Evolutionary conservation across 257 asterid genomes (phyloP).

Genomic region (Solanum virginianum): DNA sequence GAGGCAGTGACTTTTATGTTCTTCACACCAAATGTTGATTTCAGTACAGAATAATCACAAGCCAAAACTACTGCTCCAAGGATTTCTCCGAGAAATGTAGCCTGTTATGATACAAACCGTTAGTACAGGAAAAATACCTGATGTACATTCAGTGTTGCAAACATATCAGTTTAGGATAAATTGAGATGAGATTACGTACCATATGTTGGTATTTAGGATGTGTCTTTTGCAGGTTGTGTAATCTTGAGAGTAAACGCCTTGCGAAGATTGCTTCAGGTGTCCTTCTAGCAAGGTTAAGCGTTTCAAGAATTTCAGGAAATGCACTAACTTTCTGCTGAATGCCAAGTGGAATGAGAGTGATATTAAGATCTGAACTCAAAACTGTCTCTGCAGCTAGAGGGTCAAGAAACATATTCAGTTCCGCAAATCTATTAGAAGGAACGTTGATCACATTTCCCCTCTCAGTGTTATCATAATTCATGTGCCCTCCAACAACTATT

Average conservation of each 20-base stretch:
- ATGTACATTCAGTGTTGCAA: background rate
- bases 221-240: constrained; percentile 29
- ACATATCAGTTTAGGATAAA: background rate
- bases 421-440: constrained; percentile 52
- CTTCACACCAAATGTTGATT: constrained; percentile 19
- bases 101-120: constrained; percentile 20
- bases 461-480: constrained; percentile 12
- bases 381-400: constrained; percentile 68
- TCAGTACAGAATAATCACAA: constrained; percentile 28
- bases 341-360: constrained; percentile 65
- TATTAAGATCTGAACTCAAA: constrained; percentile 29
- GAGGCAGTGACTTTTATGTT: constrained; percentile 29
- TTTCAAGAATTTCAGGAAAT: constrained; percentile 12
- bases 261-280: constrained; percentile 58
- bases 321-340: constrained; percentile 37
- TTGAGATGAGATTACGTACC: constrained; percentile 28
- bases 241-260: constrained; percentile 33
- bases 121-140: background rate
- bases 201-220: constrained; percentile 44
- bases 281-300: constrained; percentile 21
- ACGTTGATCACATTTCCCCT: constrained; percentile 57
- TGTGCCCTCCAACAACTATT: constrained; percentile 66
- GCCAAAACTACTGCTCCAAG: constrained; percentile 65
- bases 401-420: constrained; percentile 74
- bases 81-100: constrained; percentile 59